Percentiles rank a stretch among this genome's conserved stretches.
Conservation (phyloP, 257 asterid species). For the Fraxinus anomala region DNA sequence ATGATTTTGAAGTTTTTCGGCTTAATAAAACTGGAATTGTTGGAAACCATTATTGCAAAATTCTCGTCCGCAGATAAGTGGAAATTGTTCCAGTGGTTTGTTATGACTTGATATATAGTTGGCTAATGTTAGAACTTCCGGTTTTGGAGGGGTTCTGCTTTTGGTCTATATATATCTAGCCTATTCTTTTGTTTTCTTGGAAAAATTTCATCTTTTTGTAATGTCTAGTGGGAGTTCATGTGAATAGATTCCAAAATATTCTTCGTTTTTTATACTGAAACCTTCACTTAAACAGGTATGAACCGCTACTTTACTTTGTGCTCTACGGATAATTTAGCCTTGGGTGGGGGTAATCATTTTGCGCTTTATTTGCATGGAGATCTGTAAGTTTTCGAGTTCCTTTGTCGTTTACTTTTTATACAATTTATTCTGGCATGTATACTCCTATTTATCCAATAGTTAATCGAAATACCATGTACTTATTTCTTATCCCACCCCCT, state of each 20-base stretch:
- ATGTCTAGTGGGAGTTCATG: constrained; percentile 2
- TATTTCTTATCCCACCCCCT: not conserved
- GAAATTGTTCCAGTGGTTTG: not conserved
- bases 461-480: not conserved
- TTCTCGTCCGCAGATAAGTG: no score
- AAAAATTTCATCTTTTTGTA: not conserved
- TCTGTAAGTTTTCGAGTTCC: constrained; percentile 57
- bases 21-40: not conserved
- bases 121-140: not conserved
- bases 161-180: not conserved
- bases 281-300: constrained; percentile 46
- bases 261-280: constrained; percentile 24
- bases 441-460: not conserved
- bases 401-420: not conserved
- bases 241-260: constrained; percentile 6
- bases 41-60: no score
- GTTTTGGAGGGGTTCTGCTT: not conserved
- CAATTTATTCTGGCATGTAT: not conserved
- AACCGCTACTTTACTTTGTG: constrained; percentile 87
- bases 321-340: constrained; percentile 72
- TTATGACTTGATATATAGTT: not conserved
- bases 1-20: not conserved
- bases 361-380: constrained; percentile 88
- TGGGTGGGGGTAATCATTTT: constrained; percentile 95
- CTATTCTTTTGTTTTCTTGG: not conserved